Percentiles rank a stretch among this genome's conserved stretches.
Conservation (phyloP, 768 basidiomycete genomes). For the Multifurca ochricompacta region DNA sequence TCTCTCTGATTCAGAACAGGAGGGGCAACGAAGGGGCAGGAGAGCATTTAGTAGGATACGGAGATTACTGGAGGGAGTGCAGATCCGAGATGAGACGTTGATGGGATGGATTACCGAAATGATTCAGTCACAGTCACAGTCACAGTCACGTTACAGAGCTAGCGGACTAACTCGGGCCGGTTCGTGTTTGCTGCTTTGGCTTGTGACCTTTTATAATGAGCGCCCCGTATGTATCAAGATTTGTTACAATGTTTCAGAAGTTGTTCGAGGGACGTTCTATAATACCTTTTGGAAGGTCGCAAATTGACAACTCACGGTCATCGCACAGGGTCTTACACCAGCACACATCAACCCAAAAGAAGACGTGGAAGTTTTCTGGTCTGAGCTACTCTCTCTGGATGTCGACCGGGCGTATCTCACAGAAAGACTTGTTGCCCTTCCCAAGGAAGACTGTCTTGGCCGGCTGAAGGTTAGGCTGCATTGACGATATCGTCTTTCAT, state of each 20-base stretch:
- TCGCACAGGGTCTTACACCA: slow-evolving; percentile 35
- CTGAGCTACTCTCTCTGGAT: slow-evolving; percentile 43
- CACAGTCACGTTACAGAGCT: too few species aligned
- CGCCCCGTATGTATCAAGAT: slow-evolving; percentile 36
- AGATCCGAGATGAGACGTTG: slow-evolving; percentile 54
- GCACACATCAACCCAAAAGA: slow-evolving; percentile 39
- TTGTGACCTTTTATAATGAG: too few species aligned
- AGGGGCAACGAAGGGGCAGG: slow-evolving; percentile 65
- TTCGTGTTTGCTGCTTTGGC: too few species aligned
- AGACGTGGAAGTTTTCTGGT: slow-evolving; percentile 42
- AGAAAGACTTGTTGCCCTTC: slow-evolving; percentile 32
- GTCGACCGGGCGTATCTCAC: slow-evolving; percentile 42
- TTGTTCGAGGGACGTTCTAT: slow-evolving; percentile 36
- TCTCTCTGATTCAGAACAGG: slow-evolving; percentile 38
- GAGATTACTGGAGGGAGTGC: slow-evolving; percentile 53
- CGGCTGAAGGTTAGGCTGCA: slow-evolving; percentile 40
- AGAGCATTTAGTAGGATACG: slow-evolving; percentile 61
- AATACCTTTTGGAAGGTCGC: background rate
- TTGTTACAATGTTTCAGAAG: slow-evolving; percentile 39
- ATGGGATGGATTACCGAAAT: slow-evolving; percentile 56
- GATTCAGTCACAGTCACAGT: slow-evolving; percentile 48
- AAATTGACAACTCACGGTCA: background rate
- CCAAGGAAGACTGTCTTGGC: slow-evolving; percentile 45
- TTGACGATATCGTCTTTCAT: slow-evolving; percentile 3
- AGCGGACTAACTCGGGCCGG: too few species aligned